phyloP scores from a whole-genome alignment of 805 yeast species.

The Cyberlindnera saturnus region DNA sequence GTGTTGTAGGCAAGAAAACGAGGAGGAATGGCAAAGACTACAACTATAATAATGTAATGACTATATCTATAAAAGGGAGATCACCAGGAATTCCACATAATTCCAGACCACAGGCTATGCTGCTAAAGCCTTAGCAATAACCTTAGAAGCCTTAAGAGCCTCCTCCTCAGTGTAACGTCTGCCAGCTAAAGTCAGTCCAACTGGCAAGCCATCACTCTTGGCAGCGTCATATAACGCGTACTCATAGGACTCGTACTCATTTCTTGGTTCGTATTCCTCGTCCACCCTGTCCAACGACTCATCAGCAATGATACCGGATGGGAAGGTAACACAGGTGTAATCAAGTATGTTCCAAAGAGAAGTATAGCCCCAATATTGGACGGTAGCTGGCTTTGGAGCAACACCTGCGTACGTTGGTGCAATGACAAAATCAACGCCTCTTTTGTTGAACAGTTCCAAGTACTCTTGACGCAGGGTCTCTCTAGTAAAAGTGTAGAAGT shows the following conservation, averaged over 20 bases:
- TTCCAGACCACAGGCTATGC: neutral
- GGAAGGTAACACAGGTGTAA: conserved; percentile 59
- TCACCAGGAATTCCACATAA: too few species aligned
- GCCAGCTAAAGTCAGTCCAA: conserved; percentile 45
- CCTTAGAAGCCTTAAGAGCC: conserved; percentile 38
- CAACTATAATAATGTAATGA: too few species aligned
- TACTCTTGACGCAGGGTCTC: conserved; percentile 56
- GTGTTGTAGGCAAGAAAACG: too few species aligned
- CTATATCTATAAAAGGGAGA: too few species aligned
- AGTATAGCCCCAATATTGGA: conserved; percentile 78
- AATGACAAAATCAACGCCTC: conserved; percentile 58
- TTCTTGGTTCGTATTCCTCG: conserved; percentile 14
- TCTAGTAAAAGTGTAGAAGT: conserved; percentile 47
- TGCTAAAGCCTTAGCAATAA: conserved; percentile 22
- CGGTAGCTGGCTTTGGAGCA: conserved; percentile 60
- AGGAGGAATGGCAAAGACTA: too few species aligned
- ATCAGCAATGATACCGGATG: conserved; percentile 37
- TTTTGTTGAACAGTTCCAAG: conserved; percentile 42
- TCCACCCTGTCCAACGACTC: conserved; percentile 42
- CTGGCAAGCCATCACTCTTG: conserved; percentile 49
- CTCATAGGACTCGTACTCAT: conserved; percentile 28
- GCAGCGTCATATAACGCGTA: conserved; percentile 30
- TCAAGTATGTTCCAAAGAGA: conserved; percentile 68
- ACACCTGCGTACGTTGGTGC: conserved; percentile 65
- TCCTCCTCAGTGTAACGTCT: conserved; percentile 45